phyloP scores from a whole-genome alignment of 148 eudicot species.

The Persicaria maculosa region DNA sequence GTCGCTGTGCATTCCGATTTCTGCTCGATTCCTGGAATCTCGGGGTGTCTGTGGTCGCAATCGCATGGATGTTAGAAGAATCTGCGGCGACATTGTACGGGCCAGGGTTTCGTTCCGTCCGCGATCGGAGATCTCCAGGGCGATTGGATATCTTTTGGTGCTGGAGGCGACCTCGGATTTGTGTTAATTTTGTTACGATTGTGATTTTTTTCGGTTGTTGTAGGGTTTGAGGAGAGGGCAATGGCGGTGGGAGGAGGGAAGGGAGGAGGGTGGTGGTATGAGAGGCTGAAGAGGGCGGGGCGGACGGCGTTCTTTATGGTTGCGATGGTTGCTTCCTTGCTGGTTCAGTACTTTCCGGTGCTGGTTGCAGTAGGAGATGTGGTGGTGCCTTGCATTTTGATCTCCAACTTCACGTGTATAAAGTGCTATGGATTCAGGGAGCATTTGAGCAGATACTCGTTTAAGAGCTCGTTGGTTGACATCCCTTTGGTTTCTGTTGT shows the following conservation, averaged over 20 bases:
- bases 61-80: conserved; percentile 1
- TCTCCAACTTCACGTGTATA: conserved; percentile 73
- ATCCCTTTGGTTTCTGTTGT: conserved; percentile 76
- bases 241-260: conserved; percentile 28
- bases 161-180: not conserved
- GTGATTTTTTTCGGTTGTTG: not conserved
- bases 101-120: conserved; percentile 29
- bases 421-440: conserved; percentile 52
- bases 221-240: not conserved
- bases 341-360: conserved; percentile 55
- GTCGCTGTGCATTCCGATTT: not conserved
- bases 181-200: not conserved
- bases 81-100: conserved; percentile 6
- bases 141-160: not conserved
- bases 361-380: conserved; percentile 70
- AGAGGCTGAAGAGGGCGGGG: conserved; percentile 48
- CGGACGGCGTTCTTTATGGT: conserved; percentile 80
- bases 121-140: conserved; percentile 36
- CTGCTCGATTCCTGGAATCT: conserved; percentile 17
- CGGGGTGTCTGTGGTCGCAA: not conserved
- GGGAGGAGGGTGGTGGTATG: conserved; percentile 39
- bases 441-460: conserved; percentile 59
- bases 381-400: conserved; percentile 51
- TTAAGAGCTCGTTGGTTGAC: conserved; percentile 72
- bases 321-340: conserved; percentile 72